phyloP scores from a whole-genome alignment of 2,329 filamentous ascomycete genomes.

The Hypomyces rosellus region DNA sequence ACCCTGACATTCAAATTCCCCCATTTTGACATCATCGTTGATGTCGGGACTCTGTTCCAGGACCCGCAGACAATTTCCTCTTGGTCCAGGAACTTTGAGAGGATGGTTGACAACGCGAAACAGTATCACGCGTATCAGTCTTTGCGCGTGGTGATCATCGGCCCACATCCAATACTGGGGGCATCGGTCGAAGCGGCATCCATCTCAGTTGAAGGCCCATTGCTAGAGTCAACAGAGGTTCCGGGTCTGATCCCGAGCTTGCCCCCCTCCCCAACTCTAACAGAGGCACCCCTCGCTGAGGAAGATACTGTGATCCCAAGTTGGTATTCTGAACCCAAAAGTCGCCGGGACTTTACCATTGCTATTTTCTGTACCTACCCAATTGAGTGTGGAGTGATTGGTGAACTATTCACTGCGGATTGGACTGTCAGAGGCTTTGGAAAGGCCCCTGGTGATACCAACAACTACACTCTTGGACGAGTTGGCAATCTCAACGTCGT shows the following conservation, averaged over 20 bases:
- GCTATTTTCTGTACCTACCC: constrained; percentile 17
- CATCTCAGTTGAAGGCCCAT: not conserved
- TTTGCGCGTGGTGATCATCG: not conserved
- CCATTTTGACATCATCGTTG: not conserved
- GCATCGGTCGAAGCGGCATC: not conserved
- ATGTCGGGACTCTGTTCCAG: not conserved
- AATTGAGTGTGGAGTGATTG: constrained; percentile 16
- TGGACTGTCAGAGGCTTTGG: constrained; percentile 17
- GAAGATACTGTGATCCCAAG: too few species aligned
- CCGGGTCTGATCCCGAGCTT: too few species aligned
- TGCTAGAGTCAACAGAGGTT: too few species aligned
- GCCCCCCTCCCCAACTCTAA: too few species aligned
- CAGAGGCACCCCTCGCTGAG: too few species aligned
- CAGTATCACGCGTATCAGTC: not conserved
- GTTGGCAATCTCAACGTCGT: constrained; percentile 19
- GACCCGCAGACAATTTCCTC: not conserved
- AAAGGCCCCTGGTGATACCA: constrained; percentile 22
- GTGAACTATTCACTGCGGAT: constrained; percentile 14
- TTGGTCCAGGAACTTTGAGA: not conserved
- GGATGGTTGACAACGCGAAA: not conserved
- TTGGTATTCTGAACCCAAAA: not conserved
- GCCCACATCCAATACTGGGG: not conserved
- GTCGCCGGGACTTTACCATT: constrained; percentile 12
- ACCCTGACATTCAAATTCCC: not conserved
- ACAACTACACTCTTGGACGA: constrained; percentile 20